Evolutionary conservation across 768 basidiomycete species (phyloP).

Genomic region (Amanita jacksonii): DNA sequence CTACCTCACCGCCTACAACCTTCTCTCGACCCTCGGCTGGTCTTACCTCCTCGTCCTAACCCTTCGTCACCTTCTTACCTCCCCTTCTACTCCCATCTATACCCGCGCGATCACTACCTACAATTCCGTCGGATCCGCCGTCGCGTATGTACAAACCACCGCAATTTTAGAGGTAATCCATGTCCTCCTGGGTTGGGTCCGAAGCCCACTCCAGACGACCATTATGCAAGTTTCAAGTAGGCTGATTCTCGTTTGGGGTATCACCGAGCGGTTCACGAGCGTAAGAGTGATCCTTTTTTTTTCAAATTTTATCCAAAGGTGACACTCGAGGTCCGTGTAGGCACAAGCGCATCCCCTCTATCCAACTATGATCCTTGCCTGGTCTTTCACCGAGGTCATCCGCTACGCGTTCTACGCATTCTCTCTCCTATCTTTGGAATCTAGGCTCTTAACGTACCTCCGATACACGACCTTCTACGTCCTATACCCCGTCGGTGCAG

Average conservation of each 20-base stretch:
- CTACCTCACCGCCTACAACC: constrained; percentile 78
- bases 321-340: constrained; percentile 30
- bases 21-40: constrained; percentile 70
- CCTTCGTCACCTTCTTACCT: constrained; percentile 35
- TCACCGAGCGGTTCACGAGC: constrained; percentile 52
- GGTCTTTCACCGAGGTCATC: constrained; percentile 86
- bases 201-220: constrained; percentile 68
- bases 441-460: constrained; percentile 45
- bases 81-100: constrained; percentile 25
- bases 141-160: constrained; percentile 56
- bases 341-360: constrained; percentile 70
- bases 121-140: not conserved
- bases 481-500: constrained; percentile 90
- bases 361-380: constrained; percentile 86
- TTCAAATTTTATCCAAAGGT: too few species aligned
- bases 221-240: constrained; percentile 72
- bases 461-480: constrained; percentile 93
- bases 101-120: not conserved
- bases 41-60: constrained; percentile 52
- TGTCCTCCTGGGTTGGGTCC: constrained; percentile 67
- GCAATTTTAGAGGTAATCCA: constrained; percentile 84
- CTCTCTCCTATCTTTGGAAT: constrained; percentile 46
- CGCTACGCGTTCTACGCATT: constrained; percentile 85
- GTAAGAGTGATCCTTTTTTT: too few species aligned
- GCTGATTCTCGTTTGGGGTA: constrained; percentile 79